Conservation (phyloP, 1,139 yeast species). For the Wickerhamiella infanticola region DNA sequence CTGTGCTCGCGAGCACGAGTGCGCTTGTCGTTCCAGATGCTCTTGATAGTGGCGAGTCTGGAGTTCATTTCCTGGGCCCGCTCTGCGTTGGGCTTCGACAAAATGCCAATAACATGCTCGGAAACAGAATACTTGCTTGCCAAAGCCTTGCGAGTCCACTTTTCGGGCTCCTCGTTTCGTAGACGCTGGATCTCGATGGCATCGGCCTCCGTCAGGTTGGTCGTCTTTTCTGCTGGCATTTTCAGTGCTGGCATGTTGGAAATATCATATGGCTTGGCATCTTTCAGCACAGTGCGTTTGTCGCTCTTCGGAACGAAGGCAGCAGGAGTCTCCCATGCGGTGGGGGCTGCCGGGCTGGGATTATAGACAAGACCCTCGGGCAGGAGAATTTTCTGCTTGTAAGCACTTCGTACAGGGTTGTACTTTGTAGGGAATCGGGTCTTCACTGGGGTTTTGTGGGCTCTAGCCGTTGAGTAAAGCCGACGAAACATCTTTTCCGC, state of each 20-base stretch:
- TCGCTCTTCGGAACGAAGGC: conserved; percentile 55
- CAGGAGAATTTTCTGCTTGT: conserved; percentile 24
- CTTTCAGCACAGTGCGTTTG: conserved; percentile 33
- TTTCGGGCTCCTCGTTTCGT: conserved; percentile 32
- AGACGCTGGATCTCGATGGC: conserved; percentile 46
- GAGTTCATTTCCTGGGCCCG: conserved; percentile 31
- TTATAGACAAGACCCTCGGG: conserved; percentile 28
- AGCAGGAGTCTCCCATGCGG: conserved; percentile 52
- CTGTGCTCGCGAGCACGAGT: conserved; percentile 37
- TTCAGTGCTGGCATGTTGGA: conserved; percentile 25
- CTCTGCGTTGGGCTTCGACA: conserved; percentile 30
- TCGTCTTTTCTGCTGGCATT: conserved; percentile 33
- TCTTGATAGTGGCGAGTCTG: conserved; percentile 30
- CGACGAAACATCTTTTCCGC: not conserved
- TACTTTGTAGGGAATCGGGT: conserved; percentile 25
- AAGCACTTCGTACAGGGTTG: conserved; percentile 29
- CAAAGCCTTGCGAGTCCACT: conserved; percentile 56
- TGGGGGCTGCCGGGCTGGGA: conserved; percentile 33
- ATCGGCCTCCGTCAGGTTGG: conserved; percentile 45
- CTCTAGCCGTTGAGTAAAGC: conserved; percentile 2
- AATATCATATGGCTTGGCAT: conserved; percentile 16
- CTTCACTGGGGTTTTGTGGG: conserved; percentile 10
- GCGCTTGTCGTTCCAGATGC: conserved; percentile 35
- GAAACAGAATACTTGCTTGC: conserved; percentile 49
- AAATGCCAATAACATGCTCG: conserved; percentile 38